Base-by-base conservation (phyloP, 495 filamentous ascomycete genomes). In the Hypomontagnella submonticulosa region DNA sequence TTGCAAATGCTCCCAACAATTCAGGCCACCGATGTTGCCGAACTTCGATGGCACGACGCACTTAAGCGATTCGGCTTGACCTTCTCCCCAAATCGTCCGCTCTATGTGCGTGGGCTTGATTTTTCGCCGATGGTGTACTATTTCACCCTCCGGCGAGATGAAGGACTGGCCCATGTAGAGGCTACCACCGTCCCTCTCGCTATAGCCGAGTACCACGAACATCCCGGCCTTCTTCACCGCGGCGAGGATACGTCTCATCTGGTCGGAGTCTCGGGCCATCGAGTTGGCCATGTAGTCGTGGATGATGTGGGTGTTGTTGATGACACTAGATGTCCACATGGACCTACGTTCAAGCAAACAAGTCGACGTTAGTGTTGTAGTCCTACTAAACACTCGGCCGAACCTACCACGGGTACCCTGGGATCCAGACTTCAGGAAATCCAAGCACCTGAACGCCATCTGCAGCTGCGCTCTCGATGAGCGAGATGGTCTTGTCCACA, bases 21-120 rank as follows among this genome's bases (percentile, higher is more conserved):
- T 75, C 59, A 86, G 69, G 0, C 69, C 75, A 0, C 84, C 84
- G 11, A 86, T 78, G 37, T 75, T 77, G n/a, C 78, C 82, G 19
- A 81, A 70, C 3, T 76, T 53, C 0, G 75, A 73, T n/a, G 81
- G 74, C 0, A 74, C 78, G 0, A 87, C 85, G 50, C 71, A 73
- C 51, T 70, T 70, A 44, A 73, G 68, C 52, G 70, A 75, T 16
- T 80, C 75, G 0, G 77, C 83, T 1, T 71, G 71, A 0, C 76
- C 77, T 63, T 89, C 85, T 0, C 86, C 85, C 68, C 84, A 87
- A 4, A 88, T 76, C 0, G 85, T 83, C 1, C 86, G 80, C 70
- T 89, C 86, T 76, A 87, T 76, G 54, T 87, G 85, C 15, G 85
- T 88, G 0, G 85, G 76, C 72, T 89, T 88, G 34, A 87, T 78